Evolutionary conservation across 805 yeast genomes (phyloP).

Genomic region (Candida easanensis): DNA sequence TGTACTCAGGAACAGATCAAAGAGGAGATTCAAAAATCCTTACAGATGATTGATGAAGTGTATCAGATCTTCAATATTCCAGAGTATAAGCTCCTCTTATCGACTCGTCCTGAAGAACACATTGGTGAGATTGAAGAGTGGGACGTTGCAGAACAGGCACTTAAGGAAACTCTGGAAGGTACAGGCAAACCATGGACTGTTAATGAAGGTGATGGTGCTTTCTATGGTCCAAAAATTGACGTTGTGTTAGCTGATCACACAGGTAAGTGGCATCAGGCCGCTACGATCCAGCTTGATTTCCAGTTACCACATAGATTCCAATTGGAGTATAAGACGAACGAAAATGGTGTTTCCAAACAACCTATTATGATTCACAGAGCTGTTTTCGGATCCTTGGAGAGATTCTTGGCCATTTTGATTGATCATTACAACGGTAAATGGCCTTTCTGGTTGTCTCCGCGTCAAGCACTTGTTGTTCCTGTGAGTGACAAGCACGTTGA

Average conservation of each 20-base stretch:
- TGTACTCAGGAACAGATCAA: conserved; percentile 78
- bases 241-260: conserved; percentile 75
- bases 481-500: conserved; percentile 59
- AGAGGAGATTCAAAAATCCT: conserved; percentile 66
- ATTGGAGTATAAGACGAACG: conserved; percentile 57
- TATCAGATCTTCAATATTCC: conserved; percentile 53
- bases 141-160: conserved; percentile 74
- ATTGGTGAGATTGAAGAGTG: conserved; percentile 79
- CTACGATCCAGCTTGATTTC: conserved; percentile 93
- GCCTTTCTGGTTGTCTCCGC: conserved; percentile 97
- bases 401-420: conserved; percentile 85
- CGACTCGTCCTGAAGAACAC: conserved; percentile 83
- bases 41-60: conserved; percentile 70
- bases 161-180: conserved; percentile 55
- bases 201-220: conserved; percentile 93
- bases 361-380: conserved; percentile 98
- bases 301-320: conserved; percentile 86
- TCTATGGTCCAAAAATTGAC: conserved; percentile 96
- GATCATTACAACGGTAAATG: conserved; percentile 91
- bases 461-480: conserved; percentile 85
- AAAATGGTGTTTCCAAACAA: conserved; percentile 47
- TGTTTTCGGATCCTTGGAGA: conserved; percentile 88
- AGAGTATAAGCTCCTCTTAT: conserved; percentile 59
- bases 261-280: conserved; percentile 86
- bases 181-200: conserved; percentile 61